These are phyloP conservation scores for Chalaropsis thielavioides DNA, from an alignment of 2,329 filamentous ascomycete species.

Conservation along the genomic window DNA sequence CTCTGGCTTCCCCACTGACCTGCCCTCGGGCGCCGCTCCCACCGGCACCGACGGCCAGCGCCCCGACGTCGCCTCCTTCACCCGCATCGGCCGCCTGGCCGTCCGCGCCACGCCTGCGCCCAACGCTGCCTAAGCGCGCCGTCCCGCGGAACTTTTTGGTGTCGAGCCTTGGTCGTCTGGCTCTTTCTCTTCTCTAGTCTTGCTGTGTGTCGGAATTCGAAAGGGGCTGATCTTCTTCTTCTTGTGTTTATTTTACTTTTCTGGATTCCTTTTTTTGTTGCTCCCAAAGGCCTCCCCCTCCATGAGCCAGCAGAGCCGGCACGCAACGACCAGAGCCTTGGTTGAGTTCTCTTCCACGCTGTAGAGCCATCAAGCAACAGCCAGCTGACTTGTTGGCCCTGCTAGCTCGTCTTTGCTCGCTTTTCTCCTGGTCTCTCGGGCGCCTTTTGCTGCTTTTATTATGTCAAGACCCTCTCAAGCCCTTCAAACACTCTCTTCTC, in stretches of 20 bases:
- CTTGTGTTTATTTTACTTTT: slow-evolving; percentile 9
- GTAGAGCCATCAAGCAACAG: too few species aligned
- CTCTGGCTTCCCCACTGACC: not conserved
- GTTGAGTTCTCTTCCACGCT: too few species aligned
- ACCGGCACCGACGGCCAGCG: too few species aligned
- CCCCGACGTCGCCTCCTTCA: not conserved
- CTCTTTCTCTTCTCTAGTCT: slow-evolving; percentile 2
- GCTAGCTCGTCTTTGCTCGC: not conserved
- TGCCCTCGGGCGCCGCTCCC: not conserved
- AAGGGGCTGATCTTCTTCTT: slow-evolving; percentile 3
- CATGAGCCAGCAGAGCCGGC: too few species aligned
- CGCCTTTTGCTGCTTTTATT: not conserved
- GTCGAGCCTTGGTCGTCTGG: not conserved
- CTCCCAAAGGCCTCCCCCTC: too few species aligned
- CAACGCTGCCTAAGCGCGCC: slow-evolving; percentile 10
- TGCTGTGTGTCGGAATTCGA: not conserved
- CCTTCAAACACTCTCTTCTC: not conserved
- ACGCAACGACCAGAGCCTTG: too few species aligned
- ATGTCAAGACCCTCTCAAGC: slow-evolving; percentile 3
- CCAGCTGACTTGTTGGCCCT: too few species aligned
- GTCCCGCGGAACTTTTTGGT: too few species aligned
- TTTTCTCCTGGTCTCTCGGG: not conserved
- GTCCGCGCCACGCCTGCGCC: not conserved
- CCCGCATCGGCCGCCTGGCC: not conserved
- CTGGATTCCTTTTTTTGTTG: slow-evolving; percentile 9